A percentile compares a stretch with the other conserved stretches of the same genome.
phyloP scores from a whole-genome alignment of 2,329 filamentous ascomycete species.

The Lecanicillium sp. region DNA sequence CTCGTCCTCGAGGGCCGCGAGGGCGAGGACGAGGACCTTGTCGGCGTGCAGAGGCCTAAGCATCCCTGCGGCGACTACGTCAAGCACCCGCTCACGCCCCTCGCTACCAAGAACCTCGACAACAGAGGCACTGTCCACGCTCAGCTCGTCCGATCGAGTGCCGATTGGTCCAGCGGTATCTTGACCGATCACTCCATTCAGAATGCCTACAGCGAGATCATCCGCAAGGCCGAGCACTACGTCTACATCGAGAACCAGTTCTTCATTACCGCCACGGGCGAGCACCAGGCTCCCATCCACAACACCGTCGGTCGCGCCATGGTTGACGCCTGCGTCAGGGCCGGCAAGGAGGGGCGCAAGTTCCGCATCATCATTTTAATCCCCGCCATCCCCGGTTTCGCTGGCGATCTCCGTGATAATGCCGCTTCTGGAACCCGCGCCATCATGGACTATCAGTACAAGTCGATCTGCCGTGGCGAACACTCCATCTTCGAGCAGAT shows the following conservation, averaged over 20 bases:
- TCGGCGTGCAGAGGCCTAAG: slow-evolving; percentile 82
- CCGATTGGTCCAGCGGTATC: slow-evolving; percentile 92
- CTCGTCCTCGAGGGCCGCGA: slow-evolving; percentile 70
- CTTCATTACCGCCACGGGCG: slow-evolving; percentile 90
- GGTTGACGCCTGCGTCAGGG: slow-evolving; percentile 80
- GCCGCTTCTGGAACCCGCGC: slow-evolving; percentile 81
- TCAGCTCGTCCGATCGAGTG: slow-evolving; percentile 83
- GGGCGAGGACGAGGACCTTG: slow-evolving; percentile 73
- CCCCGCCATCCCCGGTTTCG: slow-evolving; percentile 88
- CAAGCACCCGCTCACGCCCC: slow-evolving; percentile 66
- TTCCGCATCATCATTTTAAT: slow-evolving; percentile 89
- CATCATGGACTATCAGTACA: slow-evolving; percentile 99
- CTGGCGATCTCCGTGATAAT: slow-evolving; percentile 78
- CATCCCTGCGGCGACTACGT: slow-evolving; percentile 86
- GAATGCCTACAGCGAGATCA: slow-evolving; percentile 79
- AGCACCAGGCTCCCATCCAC: slow-evolving; percentile 77
- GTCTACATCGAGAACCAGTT: slow-evolving; percentile 99
- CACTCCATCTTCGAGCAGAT: slow-evolving; percentile 85
- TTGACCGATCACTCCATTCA: slow-evolving; percentile 79
- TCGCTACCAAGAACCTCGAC: slow-evolving; percentile 59
- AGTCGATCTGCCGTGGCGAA: slow-evolving; percentile 86
- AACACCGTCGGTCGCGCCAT: slow-evolving; percentile 86
- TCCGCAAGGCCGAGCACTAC: slow-evolving; percentile 80
- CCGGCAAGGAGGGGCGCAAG: slow-evolving; percentile 75
- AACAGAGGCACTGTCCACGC: slow-evolving; percentile 70